These are phyloP conservation scores for Aspergillus calidoustus DNA, from an alignment of 2,329 filamentous ascomycete genomes.

Conservation along the genomic window DNA sequence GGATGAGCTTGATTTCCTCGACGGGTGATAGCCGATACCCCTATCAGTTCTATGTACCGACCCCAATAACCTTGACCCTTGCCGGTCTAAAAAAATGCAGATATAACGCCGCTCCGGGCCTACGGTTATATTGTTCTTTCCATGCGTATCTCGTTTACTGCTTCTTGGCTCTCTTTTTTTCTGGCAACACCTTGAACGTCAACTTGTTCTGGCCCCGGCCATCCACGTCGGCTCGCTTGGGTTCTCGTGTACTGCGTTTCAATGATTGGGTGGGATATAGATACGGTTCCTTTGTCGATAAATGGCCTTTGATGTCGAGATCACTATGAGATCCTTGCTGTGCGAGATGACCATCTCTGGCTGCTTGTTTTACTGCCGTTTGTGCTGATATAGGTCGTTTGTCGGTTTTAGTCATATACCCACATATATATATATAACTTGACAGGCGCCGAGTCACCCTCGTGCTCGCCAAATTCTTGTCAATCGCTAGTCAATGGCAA, in stretches of 20 bases:
- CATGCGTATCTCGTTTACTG: slow-evolving; percentile 7
- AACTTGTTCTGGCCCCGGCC: not conserved
- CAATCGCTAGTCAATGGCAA: too few relatives aligned
- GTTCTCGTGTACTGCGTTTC: slow-evolving; percentile 10
- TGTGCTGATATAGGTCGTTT: not conserved
- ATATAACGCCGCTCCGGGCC: slow-evolving; percentile 7
- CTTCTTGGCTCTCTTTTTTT: not conserved
- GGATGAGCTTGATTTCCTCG: slow-evolving; percentile 19
- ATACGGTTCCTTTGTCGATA: not conserved
- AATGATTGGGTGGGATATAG: not conserved
- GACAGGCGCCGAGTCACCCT: not conserved
- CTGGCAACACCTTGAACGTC: too few relatives aligned
- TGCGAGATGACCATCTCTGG: not conserved
- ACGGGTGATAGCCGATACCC: slow-evolving; percentile 22
- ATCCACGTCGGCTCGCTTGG: not conserved
- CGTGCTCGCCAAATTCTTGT: not conserved
- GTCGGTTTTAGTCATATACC: not conserved
- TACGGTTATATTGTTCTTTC: slow-evolving; percentile 8
- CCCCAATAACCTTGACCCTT: not conserved
- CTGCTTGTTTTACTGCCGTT: not conserved
- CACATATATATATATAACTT: not conserved
- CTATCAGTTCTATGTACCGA: slow-evolving; percentile 19
- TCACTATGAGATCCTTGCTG: not conserved
- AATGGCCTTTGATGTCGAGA: not conserved
- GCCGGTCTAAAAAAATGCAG: slow-evolving; percentile 7